Base-by-base conservation (phyloP, 2,329 filamentous ascomycete species). In the Aspergillus hiratsukae region DNA sequence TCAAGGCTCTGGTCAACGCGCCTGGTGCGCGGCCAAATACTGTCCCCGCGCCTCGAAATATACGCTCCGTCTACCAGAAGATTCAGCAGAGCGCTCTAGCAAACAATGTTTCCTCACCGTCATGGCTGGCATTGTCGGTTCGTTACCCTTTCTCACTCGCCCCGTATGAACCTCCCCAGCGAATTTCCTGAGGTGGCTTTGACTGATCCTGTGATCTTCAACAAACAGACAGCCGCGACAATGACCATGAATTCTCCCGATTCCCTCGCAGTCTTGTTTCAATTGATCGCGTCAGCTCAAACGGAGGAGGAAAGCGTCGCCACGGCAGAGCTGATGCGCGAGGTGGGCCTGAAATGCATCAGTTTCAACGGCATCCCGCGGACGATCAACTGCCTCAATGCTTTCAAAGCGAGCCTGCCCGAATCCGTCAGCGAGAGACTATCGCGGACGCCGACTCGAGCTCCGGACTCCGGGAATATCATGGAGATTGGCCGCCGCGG, bases 231-330 rank as follows among this genome's bases (percentile, higher is more conserved):
- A 0, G 90, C 90, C 31, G 87, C 90, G 19, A 91, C 89, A 1
- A 89, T 93, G 76, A 94, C 90, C 1, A 85, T 94, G 78, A 94
- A 95, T 77, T 91, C 89, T 1, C 90, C 90, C 25, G 87, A 89
- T 56, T 88, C 89, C 3, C 83, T 93, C 62, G 75, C 83, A 3
- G 74, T 81, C 23, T 81, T 92, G 11, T 86, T 85, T 74, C 67
- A 80, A 49, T 65, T 77, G 21, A 76, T 72, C 7, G 70, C 72
- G 3, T 60, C 67, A 10, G 57, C 66, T 7, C 62, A 64, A n/a
- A 58, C 68, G 2, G 29, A 64, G 11, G 57, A 67, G 1, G 62
- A 69, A 23, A 63, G 61, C 35, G 52, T 74, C 41, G 65, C 66
- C 19, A 64, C 68, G 17, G 74, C 74, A 31, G 75, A 76, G 58